Evolutionary conservation across 2,329 filamentous ascomycete species (phyloP).

Genomic region (Dothidotthia symphoricarpi): DNA sequence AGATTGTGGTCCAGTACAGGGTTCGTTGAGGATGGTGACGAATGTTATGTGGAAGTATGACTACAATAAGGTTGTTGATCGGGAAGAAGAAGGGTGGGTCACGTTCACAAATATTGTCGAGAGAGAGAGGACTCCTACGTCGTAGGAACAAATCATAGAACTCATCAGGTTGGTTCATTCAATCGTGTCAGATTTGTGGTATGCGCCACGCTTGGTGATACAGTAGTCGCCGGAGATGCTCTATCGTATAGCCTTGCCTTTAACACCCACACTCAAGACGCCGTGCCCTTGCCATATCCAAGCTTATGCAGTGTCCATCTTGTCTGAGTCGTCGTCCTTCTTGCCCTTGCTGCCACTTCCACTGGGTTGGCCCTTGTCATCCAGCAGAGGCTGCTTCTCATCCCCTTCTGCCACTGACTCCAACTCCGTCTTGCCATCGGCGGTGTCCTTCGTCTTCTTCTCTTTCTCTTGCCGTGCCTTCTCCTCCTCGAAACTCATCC

Average conservation of each 20-base stretch:
- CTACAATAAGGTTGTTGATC: too few species aligned
- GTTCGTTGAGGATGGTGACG: too few species aligned
- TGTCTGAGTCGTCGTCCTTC: conserved; percentile 62
- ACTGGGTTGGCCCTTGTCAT: conserved; percentile 64
- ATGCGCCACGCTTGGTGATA: conserved; percentile 23
- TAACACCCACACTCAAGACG: conserved; percentile 1
- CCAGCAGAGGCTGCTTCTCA: conserved; percentile 60
- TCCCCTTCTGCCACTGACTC: conserved; percentile 76
- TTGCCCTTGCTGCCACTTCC: conserved; percentile 55
- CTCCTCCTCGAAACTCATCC: conserved; percentile 98
- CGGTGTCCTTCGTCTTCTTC: conserved; percentile 70
- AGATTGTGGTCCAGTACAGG: too few species aligned
- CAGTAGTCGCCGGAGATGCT: conserved; percentile 31
- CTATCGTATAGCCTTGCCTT: conserved; percentile 7
- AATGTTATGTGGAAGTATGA: too few species aligned
- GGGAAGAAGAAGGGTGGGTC: too few species aligned
- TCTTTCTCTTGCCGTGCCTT: conserved; percentile 88
- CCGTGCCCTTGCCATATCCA: conserved; percentile 1
- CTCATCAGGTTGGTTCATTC: conserved; percentile 10
- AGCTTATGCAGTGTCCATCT: conserved; percentile 86
- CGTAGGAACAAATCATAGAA: too few species aligned
- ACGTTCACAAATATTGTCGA: too few species aligned
- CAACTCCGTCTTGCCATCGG: conserved; percentile 70
- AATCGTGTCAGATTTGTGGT: conserved; percentile 15
- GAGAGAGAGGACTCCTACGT: too few species aligned